phyloP scores from a whole-genome alignment of 2,329 filamentous ascomycete genomes.

The Neocatenulostroma microsporum region DNA sequence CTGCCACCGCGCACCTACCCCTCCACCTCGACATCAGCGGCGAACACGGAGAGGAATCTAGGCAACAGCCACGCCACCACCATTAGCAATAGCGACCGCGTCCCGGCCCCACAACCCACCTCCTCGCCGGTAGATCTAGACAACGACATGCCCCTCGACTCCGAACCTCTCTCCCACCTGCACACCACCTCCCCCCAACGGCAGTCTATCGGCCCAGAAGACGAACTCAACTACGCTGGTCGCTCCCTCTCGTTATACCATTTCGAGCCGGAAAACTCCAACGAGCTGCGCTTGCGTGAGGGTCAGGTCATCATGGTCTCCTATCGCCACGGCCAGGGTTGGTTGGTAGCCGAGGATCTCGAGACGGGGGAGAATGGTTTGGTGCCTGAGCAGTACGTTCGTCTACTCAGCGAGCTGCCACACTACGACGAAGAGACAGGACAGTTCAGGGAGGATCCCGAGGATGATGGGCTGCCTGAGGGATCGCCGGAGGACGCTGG shows the following conservation, averaged over 20 bases:
- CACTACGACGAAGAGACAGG: slow-evolving; percentile 77
- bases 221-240: slow-evolving; percentile 93
- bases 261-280: slow-evolving; percentile 91
- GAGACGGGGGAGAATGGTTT: slow-evolving; percentile 89
- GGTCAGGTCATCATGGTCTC: slow-evolving; percentile 96
- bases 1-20: slow-evolving; percentile 21
- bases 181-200: slow-evolving; percentile 15
- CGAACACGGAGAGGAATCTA: slow-evolving; percentile 10
- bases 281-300: slow-evolving; percentile 84
- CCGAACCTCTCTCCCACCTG: slow-evolving; percentile 17
- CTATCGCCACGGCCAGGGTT: slow-evolving; percentile 91
- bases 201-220: slow-evolving; percentile 49
- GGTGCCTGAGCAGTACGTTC: slow-evolving; percentile 93
- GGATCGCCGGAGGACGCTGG: no score
- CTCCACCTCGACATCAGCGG: neutral
- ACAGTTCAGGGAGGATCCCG: no score
- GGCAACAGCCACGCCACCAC: neutral
- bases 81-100: no score
- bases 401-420: slow-evolving; percentile 85
- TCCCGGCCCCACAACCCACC: no score
- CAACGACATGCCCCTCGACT: slow-evolving; percentile 24
- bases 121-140: slow-evolving; percentile 18
- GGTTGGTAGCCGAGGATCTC: slow-evolving; percentile 93
- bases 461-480: no score
- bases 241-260: slow-evolving; percentile 94